Base-by-base conservation (phyloP, 1,284 basidiomycete species). In the Phylloporus sp. region DNA sequence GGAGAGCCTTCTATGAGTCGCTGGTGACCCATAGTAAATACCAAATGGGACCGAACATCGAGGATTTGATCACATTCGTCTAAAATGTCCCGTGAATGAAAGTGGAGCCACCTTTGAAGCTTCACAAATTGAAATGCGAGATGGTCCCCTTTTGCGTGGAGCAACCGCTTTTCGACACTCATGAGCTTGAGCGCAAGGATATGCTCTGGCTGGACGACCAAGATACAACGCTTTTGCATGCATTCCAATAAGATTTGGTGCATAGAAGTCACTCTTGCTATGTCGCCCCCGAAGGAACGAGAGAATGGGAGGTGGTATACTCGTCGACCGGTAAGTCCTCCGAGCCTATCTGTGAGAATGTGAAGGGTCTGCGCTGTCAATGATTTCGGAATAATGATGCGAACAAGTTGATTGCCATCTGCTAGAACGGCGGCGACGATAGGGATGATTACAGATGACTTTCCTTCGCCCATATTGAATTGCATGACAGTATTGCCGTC, bases 141-240 rank as follows among this genome's bases (percentile, higher is more conserved):
- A 39, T 14, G 37, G 14, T 39, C 37, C 14, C 14, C 37, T 39
- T 39, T 14, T 14, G 6, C 37, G 6, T 14, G 37, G 37, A 14
- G 7, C 14, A 80, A 35, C 58, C 77, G 72, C 25, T 69, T 70
- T 47, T 87, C 81, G 20, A 86, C 71, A 0, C 77, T 78, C 80
- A 84, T 82, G 15, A 88, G 76, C 66, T 81, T 80, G 64, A 86
- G 84, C 0, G 87, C 88, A 1, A 88, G 77, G 1, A 87, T 79
- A 55, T 88, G 86, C 58, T 88, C 87, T 0, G 87, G 87, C 60
- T 88, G 86, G 7, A 79, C 73, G 1, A 88, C 74, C 2, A 88
- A 73, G 27, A 88, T 73, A 0, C 87, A 86, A 5, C 81, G 76
- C 23, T 73, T 72, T 4, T 62, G 65, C 66, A 79, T 77, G 70